phyloP scores from a whole-genome alignment of 306 rosid species.

The Urtica urens region DNA sequence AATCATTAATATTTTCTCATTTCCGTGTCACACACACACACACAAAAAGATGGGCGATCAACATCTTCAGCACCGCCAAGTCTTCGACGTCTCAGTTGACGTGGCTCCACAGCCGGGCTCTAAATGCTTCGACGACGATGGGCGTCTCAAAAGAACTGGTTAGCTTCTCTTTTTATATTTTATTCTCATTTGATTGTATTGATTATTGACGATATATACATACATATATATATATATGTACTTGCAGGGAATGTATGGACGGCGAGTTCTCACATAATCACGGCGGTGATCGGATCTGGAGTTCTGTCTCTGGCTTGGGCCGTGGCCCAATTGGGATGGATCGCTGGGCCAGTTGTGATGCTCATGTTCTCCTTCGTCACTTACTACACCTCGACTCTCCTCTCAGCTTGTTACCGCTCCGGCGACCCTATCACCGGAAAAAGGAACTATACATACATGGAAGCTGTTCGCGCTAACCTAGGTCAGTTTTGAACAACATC shows the following conservation, averaged over 20 bases:
- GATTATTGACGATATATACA: neutral
- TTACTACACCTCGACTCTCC: conserved; percentile 65
- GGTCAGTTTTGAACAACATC: conserved; percentile 21
- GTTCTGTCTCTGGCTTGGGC: conserved; percentile 82
- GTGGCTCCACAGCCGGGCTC: conserved; percentile 38
- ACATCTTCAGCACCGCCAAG: conserved; percentile 31
- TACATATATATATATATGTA: neutral
- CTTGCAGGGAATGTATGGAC: conserved; percentile 61
- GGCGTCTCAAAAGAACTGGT: conserved; percentile 80
- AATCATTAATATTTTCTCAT: no score
- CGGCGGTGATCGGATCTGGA: conserved; percentile 86
- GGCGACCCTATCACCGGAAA: conserved; percentile 61
- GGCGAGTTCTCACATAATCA: conserved; percentile 71
- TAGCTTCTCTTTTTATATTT: neutral
- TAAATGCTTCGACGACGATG: conserved; percentile 67
- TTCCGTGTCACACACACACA: no score
- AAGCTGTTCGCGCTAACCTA: conserved; percentile 54
- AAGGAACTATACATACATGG: conserved; percentile 80
- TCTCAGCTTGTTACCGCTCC: conserved; percentile 59
- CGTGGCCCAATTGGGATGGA: conserved; percentile 84
- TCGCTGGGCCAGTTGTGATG: conserved; percentile 73
- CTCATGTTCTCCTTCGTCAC: conserved; percentile 63
- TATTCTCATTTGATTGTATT: no score
- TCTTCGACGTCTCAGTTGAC: conserved; percentile 38
- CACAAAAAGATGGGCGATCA: conserved; percentile 40